Base-by-base conservation (phyloP, 352 stramenopile species). In the Globisporangium takayamanum region DNA sequence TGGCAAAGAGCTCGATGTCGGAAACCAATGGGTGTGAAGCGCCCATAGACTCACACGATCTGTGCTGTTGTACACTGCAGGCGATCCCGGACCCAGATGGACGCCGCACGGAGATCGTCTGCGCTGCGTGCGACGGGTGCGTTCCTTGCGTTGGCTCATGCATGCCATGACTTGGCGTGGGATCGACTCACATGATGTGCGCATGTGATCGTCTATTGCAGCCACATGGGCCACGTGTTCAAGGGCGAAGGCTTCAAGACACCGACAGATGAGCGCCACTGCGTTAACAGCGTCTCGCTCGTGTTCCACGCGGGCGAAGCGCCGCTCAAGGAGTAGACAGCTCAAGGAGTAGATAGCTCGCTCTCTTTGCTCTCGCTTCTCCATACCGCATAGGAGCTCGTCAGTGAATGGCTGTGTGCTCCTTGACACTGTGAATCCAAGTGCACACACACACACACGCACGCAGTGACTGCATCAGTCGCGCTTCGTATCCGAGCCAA, bases 171-270 rank as follows among this genome's bases (percentile, higher is more conserved):
- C 30, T 36, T 36, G 30, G 30, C 30, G 30, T 8, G 8, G 2
- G 30, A 36, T 39, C 33, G 33, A 39, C 33, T 39, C 33, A 39
- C 53, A 33, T 51, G 6, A 51, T 36, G 25, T 42, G n/a, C 10
- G 33, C 28, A 33, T 33, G 28, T 33, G 28, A 5, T 33, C 28
- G 16, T 48, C 18, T 11, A 18, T 28, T 22, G 20, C 42, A 92
- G 83, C 41, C 88, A 97, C 71, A 94, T 97, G 80, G 88, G 87
- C 44, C 88, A 97, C 68, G 83, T 97, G 26, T 97, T 96, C 65
- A 92, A 95, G 67, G 84, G 83, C 36, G 87, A 95, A 64, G 80
- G 87, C 8, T 95, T 94, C 63, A 84, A 88, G 64, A 96, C 69
- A 18, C 80, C 85, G 10, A 96, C 87, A 20, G 70, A 95, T 62